A percentile compares a stretch with the other conserved stretches of the same genome.
phyloP scores from a whole-genome alignment of 2,329 filamentous ascomycete genomes.

The Fusarium penzigii region DNA sequence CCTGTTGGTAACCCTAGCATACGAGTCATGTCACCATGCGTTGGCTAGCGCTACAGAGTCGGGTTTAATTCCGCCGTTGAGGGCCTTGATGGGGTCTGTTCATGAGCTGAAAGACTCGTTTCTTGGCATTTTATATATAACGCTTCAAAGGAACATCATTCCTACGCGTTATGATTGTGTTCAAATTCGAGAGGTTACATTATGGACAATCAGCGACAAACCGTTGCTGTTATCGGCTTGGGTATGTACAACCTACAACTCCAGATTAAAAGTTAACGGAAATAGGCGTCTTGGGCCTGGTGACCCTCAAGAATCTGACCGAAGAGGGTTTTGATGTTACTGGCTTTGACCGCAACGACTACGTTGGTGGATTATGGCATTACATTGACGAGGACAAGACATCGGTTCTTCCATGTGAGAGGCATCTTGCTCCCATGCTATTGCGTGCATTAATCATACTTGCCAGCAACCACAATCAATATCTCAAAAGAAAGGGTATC shows the following conservation, averaged over 20 bases:
- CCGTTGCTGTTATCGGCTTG: conserved; percentile 32
- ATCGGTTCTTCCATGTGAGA: conserved; percentile 37
- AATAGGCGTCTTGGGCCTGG: conserved; percentile 37
- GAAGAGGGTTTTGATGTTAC: conserved; percentile 46
- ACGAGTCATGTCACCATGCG: no score
- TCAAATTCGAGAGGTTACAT: neutral
- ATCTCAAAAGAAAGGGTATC: conserved; percentile 34
- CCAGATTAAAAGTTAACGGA: neutral
- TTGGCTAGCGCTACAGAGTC: neutral
- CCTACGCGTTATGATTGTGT: neutral
- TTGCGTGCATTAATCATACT: neutral
- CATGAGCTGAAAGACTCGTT: no score
- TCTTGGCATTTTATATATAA: no score
- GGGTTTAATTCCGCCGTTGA: conserved; percentile 9
- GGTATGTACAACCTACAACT: conserved; percentile 16
- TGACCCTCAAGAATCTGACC: conserved; percentile 41
- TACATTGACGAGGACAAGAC: conserved; percentile 41
- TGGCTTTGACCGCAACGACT: conserved; percentile 43
- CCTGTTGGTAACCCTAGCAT: no score
- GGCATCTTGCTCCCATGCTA: neutral
- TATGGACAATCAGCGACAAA: conserved; percentile 15
- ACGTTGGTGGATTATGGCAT: conserved; percentile 46
- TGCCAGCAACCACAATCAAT: conserved; percentile 32
- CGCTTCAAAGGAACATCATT: neutral
- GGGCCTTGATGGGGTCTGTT: conserved; percentile 10